Evolutionary conservation across 495 filamentous ascomycete genomes (phyloP), one percentile per base, ranked within the genome.

Genomic region (Daldinia childiae): DNA sequence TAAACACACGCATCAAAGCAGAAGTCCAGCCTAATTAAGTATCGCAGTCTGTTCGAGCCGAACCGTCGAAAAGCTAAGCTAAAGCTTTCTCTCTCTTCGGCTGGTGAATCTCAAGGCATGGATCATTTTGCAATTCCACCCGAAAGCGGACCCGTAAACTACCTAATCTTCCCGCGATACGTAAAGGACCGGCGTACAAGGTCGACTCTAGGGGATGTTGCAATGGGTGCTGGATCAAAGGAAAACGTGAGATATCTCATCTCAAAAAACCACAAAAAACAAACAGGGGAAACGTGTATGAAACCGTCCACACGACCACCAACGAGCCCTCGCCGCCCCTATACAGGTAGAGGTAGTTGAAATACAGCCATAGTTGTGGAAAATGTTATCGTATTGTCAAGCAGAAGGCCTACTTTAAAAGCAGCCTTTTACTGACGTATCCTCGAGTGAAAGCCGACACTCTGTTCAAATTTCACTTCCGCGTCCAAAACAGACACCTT

Each of bases 211-310:
- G 58, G 63, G 63, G 32, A 63, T 67, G 63, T 60, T 48, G 71
- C 71, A 63, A 52, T 69, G 19, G 43, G 66, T 69, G 58, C 41
- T 72, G 54, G 75, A 74, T 64, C 76, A 76, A 71, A 78, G 74
- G 68, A 73, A 74, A 76, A 76, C 36, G 61, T 71, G 76, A 73
- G 72, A 74, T 74, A 78, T 74, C 71, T 75, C 58, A 64, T 66
- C 63, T 67, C 62, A 63, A 68, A 68, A 72, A 75, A 74, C 68
- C 67, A 75, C 67, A 71, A 72, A 57, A 58, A 76, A 74, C 73
- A 76, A 77, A 72, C 34, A 68, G 61, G 73, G 70, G 68, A 78
- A 75, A 76, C 68, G 60, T 73, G 71, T 72, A 78, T 72, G 74
- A 73, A 78, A 72, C 57, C 71, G 62, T 70, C 73, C 68, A 73